phyloP scores from a whole-genome alignment of 192 early-diverging fungal species.

The Diversispora eburnea region DNA sequence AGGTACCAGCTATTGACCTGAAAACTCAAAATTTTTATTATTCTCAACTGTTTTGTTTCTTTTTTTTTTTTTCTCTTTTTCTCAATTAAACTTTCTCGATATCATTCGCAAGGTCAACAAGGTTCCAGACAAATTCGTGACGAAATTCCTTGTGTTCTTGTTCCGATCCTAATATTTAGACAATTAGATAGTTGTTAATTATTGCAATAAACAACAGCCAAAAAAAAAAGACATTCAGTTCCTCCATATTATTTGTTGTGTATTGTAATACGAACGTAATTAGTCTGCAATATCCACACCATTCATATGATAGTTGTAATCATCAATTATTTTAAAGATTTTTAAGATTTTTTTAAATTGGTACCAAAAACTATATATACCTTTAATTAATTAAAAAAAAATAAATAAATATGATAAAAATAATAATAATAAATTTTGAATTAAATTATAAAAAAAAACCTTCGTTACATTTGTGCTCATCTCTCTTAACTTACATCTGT shows the following conservation, averaged over 20 bases:
- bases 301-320: slow-evolving; percentile 30
- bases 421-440: too few species aligned
- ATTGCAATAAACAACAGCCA: slow-evolving; percentile 20
- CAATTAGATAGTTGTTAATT: slow-evolving; percentile 6
- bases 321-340: slow-evolving; percentile 26
- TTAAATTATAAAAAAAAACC: too few species aligned
- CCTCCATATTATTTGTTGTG: slow-evolving; percentile 6
- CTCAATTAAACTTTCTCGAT: neutral
- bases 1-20: neutral
- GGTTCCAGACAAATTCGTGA: neutral
- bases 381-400: too few species aligned
- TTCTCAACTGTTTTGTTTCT: neutral
- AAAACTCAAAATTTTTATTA: neutral
- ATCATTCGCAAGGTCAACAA: neutral
- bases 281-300: slow-evolving; percentile 29
- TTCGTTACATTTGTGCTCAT: slow-evolving; percentile 27
- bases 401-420: too few species aligned
- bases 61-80: neutral
- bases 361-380: slow-evolving; percentile 15
- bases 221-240: slow-evolving; percentile 28
- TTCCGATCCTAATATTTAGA: neutral
- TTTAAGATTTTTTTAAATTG: neutral
- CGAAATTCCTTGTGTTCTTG: neutral
- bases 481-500: neutral
- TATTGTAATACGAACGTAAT: slow-evolving; percentile 21